Base-by-base conservation (phyloP, 495 filamentous ascomycete species). In the Aspergillus funiculosus region DNA sequence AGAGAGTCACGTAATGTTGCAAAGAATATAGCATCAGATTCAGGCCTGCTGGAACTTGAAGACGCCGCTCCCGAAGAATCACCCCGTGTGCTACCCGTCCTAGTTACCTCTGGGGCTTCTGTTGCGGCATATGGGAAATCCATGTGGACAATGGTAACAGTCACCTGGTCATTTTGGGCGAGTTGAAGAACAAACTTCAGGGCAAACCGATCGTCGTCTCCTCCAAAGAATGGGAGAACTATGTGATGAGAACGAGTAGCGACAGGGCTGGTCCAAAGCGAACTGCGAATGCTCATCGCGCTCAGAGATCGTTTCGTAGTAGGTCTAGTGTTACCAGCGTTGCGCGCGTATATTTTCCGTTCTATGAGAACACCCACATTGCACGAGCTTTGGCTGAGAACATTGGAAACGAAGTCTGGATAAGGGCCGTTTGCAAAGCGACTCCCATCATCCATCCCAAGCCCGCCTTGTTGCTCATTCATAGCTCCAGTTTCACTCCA, bases 401-500 rank as follows among this genome's bases (percentile, higher is more conserved):
- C 74, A 14, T 72, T 63, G n/a, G 72, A 64, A 6, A 95, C 76
- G 52, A 89, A 89, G 4, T 72, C 64, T 5, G 84, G 74, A 51
- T 88, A 83, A 2, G 75, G 56, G 0, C 58, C 61, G 35, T 72
- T 64, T 3, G 57, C 55, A 24, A 66, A 66, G 1, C 63, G 58
- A 18, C 41, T 52, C 3, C 54, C 42, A 3, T 57, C 52, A 11
- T 68, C 53, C 15, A 61, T 31, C 2, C 57, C 58, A 1, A 63
- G 39, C 3, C 66, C 62, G 42, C 53, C 62, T 14, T 64, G 58
- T 7, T 60, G 67, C 40, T 95, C 89, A 8, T 74, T 74, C 48
- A 86, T 75, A 43, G 73, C 78, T 11, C 86, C 87, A n/a, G 78
- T 81, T 46, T 94, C 88, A 54, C 83, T 87, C 92, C 92, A 98